phyloP scores from a whole-genome alignment of 1,284 basidiomycete genomes.

The Leucoagaricus sp. region DNA sequence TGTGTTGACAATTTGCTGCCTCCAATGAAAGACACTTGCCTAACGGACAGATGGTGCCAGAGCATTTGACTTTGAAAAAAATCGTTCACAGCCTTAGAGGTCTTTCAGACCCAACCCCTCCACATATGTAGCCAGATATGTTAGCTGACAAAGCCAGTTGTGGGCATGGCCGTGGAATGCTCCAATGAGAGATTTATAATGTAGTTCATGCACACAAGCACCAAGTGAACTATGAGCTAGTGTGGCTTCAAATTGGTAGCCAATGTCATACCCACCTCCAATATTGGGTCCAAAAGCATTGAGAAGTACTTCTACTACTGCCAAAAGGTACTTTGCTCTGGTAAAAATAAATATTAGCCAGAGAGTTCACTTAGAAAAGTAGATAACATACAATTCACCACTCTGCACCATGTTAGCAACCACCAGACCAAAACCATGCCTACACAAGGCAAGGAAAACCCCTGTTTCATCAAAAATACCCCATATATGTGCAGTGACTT shows the following conservation, averaged over 20 bases:
- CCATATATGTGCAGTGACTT: constrained; percentile 26
- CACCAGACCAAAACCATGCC: constrained; percentile 19
- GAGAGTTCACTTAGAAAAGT: neutral
- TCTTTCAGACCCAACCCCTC: constrained; percentile 31
- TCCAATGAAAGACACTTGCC: constrained; percentile 25
- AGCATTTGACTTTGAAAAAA: constrained; percentile 33
- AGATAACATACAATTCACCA: constrained; percentile 23
- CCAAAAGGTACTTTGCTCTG: constrained; percentile 38
- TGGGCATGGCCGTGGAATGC: constrained; percentile 35
- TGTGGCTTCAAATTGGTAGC: constrained; percentile 23
- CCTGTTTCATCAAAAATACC: constrained; percentile 33
- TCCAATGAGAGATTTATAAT: constrained; percentile 24
- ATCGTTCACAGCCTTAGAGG: constrained; percentile 31
- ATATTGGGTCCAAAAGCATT: constrained; percentile 24
- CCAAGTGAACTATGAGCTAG: constrained; percentile 19
- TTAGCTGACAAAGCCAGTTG: constrained; percentile 30
- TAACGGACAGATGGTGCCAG: constrained; percentile 24
- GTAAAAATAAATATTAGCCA: neutral
- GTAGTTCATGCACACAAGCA: neutral
- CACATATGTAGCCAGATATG: constrained; percentile 25
- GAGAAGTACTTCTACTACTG: constrained; percentile 27
- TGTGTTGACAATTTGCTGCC: constrained; percentile 26
- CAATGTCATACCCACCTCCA: constrained; percentile 30
- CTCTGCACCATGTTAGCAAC: constrained; percentile 25
- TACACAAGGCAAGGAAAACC: constrained; percentile 28